A percentile compares a stretch with the other conserved stretches of the same genome.
Evolutionary conservation across 2,329 filamentous ascomycete genomes (phyloP).

Genomic region (Aspergillus floridensis): DNA sequence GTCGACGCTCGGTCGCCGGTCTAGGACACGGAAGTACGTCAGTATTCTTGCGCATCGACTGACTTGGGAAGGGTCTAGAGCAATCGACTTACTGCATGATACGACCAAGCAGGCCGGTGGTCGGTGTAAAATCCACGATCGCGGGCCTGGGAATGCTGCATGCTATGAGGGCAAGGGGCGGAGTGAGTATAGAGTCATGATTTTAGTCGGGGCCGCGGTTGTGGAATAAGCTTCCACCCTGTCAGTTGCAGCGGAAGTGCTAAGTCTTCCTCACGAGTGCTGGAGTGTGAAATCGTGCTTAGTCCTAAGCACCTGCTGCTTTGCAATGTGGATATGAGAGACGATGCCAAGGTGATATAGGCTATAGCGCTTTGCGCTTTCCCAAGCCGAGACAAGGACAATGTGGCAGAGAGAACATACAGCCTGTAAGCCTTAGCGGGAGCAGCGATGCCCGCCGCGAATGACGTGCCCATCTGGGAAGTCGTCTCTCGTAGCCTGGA

Average conservation of each 20-base stretch:
- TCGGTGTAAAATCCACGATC: neutral
- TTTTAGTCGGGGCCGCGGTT: neutral
- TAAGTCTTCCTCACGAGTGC: no score
- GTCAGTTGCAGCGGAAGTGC: neutral
- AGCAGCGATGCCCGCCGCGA: neutral
- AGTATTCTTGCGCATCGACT: neutral
- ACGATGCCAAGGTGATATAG: no score
- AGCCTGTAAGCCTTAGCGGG: no score
- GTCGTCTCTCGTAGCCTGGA: neutral
- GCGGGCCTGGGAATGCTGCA: neutral
- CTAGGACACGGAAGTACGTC: neutral
- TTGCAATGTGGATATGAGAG: no score
- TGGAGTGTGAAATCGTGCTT: no score
- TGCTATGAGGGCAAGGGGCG: neutral
- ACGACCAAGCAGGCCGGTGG: neutral
- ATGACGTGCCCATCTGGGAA: neutral
- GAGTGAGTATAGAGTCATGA: neutral
- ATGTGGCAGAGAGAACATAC: no score
- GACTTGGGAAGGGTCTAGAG: neutral
- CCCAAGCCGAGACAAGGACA: no score
- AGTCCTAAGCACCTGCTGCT: no score
- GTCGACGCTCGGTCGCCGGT: neutral
- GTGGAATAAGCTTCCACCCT: neutral
- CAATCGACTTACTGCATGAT: neutral
- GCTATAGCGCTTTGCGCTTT: no score